phyloP scores from a whole-genome alignment of 75 land plant genomes.

The Cupressus sempervirens region DNA sequence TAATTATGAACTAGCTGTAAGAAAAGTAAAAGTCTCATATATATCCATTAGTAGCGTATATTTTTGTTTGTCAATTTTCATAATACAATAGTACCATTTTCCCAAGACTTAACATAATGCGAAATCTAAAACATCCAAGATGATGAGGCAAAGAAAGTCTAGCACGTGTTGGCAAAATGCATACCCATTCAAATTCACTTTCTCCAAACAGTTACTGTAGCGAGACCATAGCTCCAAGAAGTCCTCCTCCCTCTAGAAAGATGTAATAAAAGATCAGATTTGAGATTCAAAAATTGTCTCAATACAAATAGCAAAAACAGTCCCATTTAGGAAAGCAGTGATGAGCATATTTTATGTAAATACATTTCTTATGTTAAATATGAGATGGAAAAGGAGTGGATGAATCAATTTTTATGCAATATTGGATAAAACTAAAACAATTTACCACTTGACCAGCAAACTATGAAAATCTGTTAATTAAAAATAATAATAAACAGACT shows the following conservation, averaged over 20 bases:
- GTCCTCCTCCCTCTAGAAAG: background rate
- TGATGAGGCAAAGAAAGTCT: background rate
- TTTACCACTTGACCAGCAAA: background rate
- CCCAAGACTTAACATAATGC: background rate
- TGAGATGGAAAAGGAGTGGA: background rate
- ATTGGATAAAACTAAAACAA: background rate
- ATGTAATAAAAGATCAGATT: background rate
- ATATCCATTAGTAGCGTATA: background rate
- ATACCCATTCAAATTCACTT: slow-evolving; percentile 4
- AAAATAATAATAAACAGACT: too few species aligned
- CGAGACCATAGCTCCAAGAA: background rate
- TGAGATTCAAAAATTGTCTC: background rate
- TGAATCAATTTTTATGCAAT: background rate
- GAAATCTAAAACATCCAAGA: background rate
- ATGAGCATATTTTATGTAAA: background rate
- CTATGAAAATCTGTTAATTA: background rate
- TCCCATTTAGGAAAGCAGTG: background rate
- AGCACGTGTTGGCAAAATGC: background rate
- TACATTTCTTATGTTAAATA: background rate
- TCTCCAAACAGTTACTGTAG: background rate
- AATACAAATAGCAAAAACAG: background rate
- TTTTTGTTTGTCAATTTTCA: background rate
- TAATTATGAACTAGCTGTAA: background rate
- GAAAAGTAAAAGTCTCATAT: background rate
- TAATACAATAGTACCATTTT: background rate